Conservation (phyloP, 2,329 filamentous ascomycete species). For the Fusarium tuaranense region DNA sequence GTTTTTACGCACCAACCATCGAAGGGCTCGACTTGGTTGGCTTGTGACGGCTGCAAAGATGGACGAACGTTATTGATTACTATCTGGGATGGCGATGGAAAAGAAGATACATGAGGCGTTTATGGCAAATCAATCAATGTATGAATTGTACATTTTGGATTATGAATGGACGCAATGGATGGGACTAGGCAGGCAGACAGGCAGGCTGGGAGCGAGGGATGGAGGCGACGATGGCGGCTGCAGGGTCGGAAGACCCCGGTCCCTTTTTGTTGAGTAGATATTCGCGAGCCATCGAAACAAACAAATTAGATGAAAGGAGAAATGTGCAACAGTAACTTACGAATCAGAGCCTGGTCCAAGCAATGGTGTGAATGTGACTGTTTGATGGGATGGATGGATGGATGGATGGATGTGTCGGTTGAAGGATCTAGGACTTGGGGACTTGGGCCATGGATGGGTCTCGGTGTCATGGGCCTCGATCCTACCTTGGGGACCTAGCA, state of each 20-base stretch:
- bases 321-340: constrained; percentile 25
- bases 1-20: constrained; percentile 35
- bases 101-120: constrained; percentile 42
- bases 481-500: background rate
- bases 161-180: constrained; percentile 15
- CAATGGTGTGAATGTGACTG: constrained; percentile 21
- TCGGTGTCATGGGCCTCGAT: background rate
- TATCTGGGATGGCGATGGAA: constrained; percentile 40
- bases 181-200: constrained; percentile 23
- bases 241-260: constrained; percentile 20
- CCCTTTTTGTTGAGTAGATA: constrained; percentile 40
- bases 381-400: background rate
- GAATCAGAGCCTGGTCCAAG: constrained; percentile 7
- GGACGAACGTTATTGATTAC: constrained; percentile 33
- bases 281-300: constrained; percentile 34
- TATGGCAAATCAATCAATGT: constrained; percentile 32
- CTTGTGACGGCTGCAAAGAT: constrained; percentile 43
- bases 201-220: background rate
- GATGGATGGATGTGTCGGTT: background rate
- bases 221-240: constrained; percentile 36
- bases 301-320: constrained; percentile 34
- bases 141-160: constrained; percentile 26
- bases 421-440: constrained; percentile 10
- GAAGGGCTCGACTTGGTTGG: constrained; percentile 44
- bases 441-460: constrained; percentile 4